phyloP scores from a whole-genome alignment of 768 basidiomycete genomes.

The Lanmaoa pseudosensibilis region DNA sequence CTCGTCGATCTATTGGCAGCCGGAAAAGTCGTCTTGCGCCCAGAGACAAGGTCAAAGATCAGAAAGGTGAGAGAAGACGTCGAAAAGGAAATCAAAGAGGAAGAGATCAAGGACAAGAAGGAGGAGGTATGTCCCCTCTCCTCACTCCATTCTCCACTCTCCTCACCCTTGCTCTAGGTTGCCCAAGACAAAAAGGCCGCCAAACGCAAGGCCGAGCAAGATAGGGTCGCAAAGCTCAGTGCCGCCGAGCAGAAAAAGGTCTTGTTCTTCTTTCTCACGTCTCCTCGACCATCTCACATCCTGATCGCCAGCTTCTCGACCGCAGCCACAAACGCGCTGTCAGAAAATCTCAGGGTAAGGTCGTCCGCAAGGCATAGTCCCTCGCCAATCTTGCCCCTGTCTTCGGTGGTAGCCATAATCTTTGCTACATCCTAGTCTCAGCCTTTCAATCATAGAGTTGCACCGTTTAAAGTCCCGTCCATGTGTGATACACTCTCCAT shows the following conservation, averaged over 20 bases:
- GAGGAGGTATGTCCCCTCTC: slow-evolving; percentile 53
- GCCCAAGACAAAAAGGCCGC: slow-evolving; percentile 70
- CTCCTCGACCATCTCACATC: slow-evolving; percentile 1
- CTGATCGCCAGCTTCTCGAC: slow-evolving; percentile 52
- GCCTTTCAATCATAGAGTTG: slow-evolving; percentile 14
- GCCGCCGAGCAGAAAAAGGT: slow-evolving; percentile 85
- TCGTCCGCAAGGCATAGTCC: slow-evolving; percentile 35
- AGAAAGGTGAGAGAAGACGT: slow-evolving; percentile 71
- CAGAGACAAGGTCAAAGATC: slow-evolving; percentile 81
- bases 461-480: neutral
- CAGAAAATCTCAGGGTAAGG: slow-evolving; percentile 69
- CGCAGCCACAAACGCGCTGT: slow-evolving; percentile 74
- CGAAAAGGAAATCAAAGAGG: slow-evolving; percentile 66
- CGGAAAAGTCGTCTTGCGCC: slow-evolving; percentile 57
- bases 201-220: slow-evolving; percentile 73
- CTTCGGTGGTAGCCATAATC: neutral
- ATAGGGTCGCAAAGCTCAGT: slow-evolving; percentile 68
- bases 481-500: slow-evolving; percentile 15
- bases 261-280: neutral
- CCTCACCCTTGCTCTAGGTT: slow-evolving; percentile 34
- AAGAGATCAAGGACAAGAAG: slow-evolving; percentile 62
- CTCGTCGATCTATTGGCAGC: slow-evolving; percentile 66
- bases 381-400: neutral
- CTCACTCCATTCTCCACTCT: neutral
- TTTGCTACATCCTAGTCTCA: slow-evolving; percentile 3